phyloP scores from a whole-genome alignment of 2,329 filamentous ascomycete genomes.

The Lasiodiplodia sp. region DNA sequence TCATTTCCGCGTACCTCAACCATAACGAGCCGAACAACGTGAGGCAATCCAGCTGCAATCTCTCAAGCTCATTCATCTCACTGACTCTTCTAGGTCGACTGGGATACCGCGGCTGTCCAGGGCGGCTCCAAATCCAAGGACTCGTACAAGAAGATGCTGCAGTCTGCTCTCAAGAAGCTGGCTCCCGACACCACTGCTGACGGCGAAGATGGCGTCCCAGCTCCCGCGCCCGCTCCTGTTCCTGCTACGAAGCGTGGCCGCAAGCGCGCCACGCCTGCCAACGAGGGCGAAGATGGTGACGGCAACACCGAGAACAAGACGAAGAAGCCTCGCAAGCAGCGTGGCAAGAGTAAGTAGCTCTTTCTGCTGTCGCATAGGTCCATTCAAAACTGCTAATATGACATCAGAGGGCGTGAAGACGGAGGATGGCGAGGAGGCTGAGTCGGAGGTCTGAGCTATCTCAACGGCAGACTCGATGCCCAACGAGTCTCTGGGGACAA shows the following conservation, averaged over 20 bases:
- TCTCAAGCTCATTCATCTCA: neutral
- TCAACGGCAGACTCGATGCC: neutral
- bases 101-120: neutral
- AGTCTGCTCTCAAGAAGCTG: constrained; percentile 8
- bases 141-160: constrained; percentile 17
- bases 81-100: constrained; percentile 8
- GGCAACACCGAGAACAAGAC: neutral
- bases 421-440: neutral
- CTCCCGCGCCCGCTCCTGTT: neutral
- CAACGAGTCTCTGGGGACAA: neutral
- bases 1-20: constrained; percentile 4
- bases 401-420: neutral
- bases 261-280: constrained; percentile 4
- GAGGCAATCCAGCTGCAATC: neutral
- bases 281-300: neutral
- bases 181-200: neutral
- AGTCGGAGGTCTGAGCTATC: neutral
- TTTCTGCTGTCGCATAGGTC: neutral
- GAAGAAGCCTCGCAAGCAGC: constrained; percentile 6
- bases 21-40: constrained; percentile 17
- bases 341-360: constrained; percentile 7
- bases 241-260: constrained; percentile 7
- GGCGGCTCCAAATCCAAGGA: constrained; percentile 14
- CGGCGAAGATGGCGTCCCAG: neutral
- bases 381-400: neutral